Percentiles rank a stretch among this genome's conserved stretches.
Conservation (phyloP, 1,139 yeast species). For the Lodderomyces elongisporus region DNA sequence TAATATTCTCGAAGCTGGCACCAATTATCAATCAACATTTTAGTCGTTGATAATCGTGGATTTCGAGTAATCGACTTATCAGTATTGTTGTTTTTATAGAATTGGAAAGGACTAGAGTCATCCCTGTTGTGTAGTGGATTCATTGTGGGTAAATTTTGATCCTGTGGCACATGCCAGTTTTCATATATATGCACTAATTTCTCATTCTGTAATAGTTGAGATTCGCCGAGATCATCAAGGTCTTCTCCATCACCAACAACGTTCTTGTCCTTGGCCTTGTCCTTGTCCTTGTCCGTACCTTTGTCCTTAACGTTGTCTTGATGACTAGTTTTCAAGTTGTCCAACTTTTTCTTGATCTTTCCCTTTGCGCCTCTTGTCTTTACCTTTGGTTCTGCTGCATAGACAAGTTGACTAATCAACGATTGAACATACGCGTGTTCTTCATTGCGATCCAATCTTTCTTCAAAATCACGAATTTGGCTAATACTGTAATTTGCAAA, state of each 20-base stretch:
- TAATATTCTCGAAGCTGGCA: constrained; percentile 48
- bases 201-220: constrained; percentile 1
- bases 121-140: constrained; percentile 3
- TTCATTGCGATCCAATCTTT: constrained; percentile 1
- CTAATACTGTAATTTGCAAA: neutral
- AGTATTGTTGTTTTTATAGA: constrained; percentile 20
- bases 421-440: constrained; percentile 1
- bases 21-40: constrained; percentile 44
- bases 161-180: constrained; percentile 11
- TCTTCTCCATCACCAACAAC: no score
- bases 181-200: constrained; percentile 7
- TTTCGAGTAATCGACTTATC: constrained; percentile 21
- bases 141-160: constrained; percentile 9
- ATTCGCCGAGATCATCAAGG: no score
- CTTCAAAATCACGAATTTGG: constrained; percentile 3
- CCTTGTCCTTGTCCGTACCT: no score
- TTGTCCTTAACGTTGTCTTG: neutral
- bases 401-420: constrained; percentile 1
- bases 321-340: neutral
- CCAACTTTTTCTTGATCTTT: neutral
- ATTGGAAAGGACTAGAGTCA: constrained; percentile 21
- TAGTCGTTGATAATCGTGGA: constrained; percentile 45
- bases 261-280: neutral
- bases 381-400: neutral
- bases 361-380: neutral